Evolutionary conservation across 2,329 filamentous ascomycete genomes (phyloP).

Genomic region (Fusarium sacchari): DNA sequence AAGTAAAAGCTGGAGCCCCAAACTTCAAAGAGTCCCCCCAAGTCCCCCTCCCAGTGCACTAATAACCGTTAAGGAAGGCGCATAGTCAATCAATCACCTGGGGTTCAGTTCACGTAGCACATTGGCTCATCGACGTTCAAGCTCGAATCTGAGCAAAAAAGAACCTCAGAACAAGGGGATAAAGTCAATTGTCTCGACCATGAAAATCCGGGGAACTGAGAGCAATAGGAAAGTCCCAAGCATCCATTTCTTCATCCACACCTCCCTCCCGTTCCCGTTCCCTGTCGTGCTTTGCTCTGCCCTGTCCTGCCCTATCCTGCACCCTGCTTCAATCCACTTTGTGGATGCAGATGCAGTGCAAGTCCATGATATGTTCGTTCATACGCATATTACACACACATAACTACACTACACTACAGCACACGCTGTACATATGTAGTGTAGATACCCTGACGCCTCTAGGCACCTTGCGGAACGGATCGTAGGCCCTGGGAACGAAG

Average conservation of each 20-base stretch:
- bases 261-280: conserved; percentile 11
- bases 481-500: conserved; percentile 21
- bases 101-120: conserved; percentile 1
- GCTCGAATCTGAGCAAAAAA: conserved; percentile 1
- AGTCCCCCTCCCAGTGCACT: neutral
- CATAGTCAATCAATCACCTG: conserved; percentile 27
- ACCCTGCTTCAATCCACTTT: conserved; percentile 21
- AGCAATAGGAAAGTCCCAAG: conserved; percentile 24
- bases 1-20: conserved; percentile 6
- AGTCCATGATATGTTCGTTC: neutral
- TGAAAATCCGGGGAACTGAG: conserved; percentile 37
- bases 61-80: conserved; percentile 29
- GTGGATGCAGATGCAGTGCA: conserved; percentile 18
- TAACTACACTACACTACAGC: neutral
- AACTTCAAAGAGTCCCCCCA: conserved; percentile 11
- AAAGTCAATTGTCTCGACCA: conserved; percentile 19
- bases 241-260: conserved; percentile 17
- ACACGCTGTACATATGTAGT: neutral
- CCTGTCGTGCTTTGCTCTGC: neutral
- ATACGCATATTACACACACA: neutral
- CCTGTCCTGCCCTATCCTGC: neutral
- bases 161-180: conserved; percentile 5
- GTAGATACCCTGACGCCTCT: neutral
- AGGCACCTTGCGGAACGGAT: conserved; percentile 22
- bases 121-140: conserved; percentile 9